Base-by-base conservation (phyloP, 176 grass and related monocot genomes). In the Hsuehochloa calcarea region DNA sequence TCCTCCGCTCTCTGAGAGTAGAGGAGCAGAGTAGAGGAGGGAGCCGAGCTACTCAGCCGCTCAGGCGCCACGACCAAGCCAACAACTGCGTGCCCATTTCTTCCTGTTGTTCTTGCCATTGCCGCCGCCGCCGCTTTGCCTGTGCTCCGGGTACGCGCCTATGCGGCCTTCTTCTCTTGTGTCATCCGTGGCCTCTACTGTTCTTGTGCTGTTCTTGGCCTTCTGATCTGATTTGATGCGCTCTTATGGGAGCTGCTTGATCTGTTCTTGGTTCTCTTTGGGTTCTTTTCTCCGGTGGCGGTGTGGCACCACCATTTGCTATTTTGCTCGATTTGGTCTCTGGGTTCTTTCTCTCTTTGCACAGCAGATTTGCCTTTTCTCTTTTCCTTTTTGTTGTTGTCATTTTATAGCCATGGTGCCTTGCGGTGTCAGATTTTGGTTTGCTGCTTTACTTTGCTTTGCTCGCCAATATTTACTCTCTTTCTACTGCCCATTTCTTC, bases 61-160 rank as follows among this genome's bases (percentile, higher is more conserved):
- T 15, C 80, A 14, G 20, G 23, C 79, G 60, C 65, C 75, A 0
- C 31, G 65, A 80, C 69, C 87, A 27, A 15, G 17, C 27, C 62
- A 16, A 8, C 62, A 5, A 55, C 81, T 1, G 74, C 74, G 80
- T 31, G 37, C 60, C 50, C 34, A 10, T 72, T 15, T 31, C 58
- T 7, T 52, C 5, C 64, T 35, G 74, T 3, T 6, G n/a, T 38
- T 52, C 75, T 56, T n/a, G 80, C 83, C 88, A 70, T 82, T 85
- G 44, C 72, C 0, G 56, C 79, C 56, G n/a, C 17, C 11, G 56
- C 17, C 58, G 27, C 65, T 66, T 14, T 38, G 65, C 44, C 84
- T 43, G 51, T 63, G 52, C 66, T 70, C 41, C 59, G 87, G 87
- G 87, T 89, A 80, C 15, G 86, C 80, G 55, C 34, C 23, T 14